Evolutionary conservation across 768 basidiomycete species (phyloP).

Genomic region (Panaeolus papilionaceus): DNA sequence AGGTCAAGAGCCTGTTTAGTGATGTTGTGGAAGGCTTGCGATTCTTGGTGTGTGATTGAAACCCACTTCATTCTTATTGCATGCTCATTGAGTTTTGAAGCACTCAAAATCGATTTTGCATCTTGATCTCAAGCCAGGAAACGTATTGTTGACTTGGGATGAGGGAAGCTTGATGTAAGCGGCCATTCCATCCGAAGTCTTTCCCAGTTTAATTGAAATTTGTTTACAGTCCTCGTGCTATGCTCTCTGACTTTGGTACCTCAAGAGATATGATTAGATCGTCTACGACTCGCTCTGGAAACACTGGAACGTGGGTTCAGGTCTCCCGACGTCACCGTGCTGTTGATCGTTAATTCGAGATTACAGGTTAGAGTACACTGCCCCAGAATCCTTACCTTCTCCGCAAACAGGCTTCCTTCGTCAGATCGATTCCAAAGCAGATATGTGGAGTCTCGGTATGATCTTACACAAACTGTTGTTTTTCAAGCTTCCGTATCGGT

Average conservation of each 20-base stretch:
- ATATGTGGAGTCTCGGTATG: slow-evolving; percentile 99
- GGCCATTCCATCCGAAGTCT: background rate
- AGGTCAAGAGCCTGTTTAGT: slow-evolving; percentile 79
- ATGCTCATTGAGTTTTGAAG: slow-evolving; percentile 41
- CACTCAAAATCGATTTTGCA: slow-evolving; percentile 88
- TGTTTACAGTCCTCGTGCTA: slow-evolving; percentile 77
- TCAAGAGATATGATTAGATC: slow-evolving; percentile 88
- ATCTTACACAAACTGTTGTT: slow-evolving; percentile 93
- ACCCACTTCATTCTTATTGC: slow-evolving; percentile 11
- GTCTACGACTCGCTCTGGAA: slow-evolving; percentile 75
- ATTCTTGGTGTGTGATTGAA: slow-evolving; percentile 70
- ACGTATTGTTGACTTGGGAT: slow-evolving; percentile 92
- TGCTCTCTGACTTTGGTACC: slow-evolving; percentile 96
- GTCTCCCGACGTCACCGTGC: no score
- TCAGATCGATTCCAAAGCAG: slow-evolving; percentile 85
- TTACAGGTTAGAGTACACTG: slow-evolving; percentile 80
- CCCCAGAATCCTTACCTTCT: slow-evolving; percentile 85
- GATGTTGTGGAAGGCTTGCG: slow-evolving; percentile 89
- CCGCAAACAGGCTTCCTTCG: slow-evolving; percentile 67
- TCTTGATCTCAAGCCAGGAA: slow-evolving; percentile 93
- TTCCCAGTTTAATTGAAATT: background rate
- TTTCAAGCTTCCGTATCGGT: slow-evolving; percentile 85
- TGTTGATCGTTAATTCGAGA: background rate
- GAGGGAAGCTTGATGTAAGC: slow-evolving; percentile 82
- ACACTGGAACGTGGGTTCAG: slow-evolving; percentile 79